phyloP scores from a whole-genome alignment of 495 filamentous ascomycete species.

The Penicillium bialowiezense region DNA sequence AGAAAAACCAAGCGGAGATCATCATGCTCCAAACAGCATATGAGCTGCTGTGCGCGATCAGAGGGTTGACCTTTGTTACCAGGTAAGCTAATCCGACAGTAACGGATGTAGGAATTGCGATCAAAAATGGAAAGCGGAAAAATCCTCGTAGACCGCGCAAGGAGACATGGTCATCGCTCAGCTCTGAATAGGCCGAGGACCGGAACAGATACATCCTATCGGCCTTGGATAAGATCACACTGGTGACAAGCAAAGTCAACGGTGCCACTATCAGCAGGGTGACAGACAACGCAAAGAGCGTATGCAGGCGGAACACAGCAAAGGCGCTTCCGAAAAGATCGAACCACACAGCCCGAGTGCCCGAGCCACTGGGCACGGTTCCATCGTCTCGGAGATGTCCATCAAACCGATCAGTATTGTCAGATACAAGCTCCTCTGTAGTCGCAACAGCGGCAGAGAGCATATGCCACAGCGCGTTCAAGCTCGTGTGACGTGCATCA shows the following conservation, averaged over 20 bases:
- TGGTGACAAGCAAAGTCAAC: conserved; percentile 63
- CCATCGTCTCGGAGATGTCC: conserved; percentile 53
- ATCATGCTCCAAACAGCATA: conserved; percentile 88
- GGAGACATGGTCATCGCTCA: conserved; percentile 57
- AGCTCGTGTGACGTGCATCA: conserved; percentile 72
- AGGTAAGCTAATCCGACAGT: conserved; percentile 74
- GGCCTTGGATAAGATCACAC: conserved; percentile 60
- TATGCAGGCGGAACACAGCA: conserved; percentile 73
- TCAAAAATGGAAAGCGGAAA: conserved; percentile 77
- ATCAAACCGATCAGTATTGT: conserved; percentile 68
- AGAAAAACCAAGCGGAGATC: conserved; percentile 73
- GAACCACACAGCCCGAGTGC: conserved; percentile 83
- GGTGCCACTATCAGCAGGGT: conserved; percentile 76
- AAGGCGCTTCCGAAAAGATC: conserved; percentile 84
- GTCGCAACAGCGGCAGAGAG: conserved; percentile 75
- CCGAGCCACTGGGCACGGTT: conserved; percentile 64
- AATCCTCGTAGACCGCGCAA: conserved; percentile 77
- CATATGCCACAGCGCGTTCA: conserved; percentile 89
- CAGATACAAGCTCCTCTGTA: conserved; percentile 63
- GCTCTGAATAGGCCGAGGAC: conserved; percentile 54
- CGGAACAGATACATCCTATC: conserved; percentile 84
- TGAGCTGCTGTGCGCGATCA: conserved; percentile 80
- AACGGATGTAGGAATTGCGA: conserved; percentile 65
- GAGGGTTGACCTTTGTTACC: conserved; percentile 77
- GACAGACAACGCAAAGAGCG: conserved; percentile 84